These are phyloP conservation scores for Cercospora canescens DNA, from an alignment of 2,329 filamentous ascomycete species.

Conservation along the genomic window DNA sequence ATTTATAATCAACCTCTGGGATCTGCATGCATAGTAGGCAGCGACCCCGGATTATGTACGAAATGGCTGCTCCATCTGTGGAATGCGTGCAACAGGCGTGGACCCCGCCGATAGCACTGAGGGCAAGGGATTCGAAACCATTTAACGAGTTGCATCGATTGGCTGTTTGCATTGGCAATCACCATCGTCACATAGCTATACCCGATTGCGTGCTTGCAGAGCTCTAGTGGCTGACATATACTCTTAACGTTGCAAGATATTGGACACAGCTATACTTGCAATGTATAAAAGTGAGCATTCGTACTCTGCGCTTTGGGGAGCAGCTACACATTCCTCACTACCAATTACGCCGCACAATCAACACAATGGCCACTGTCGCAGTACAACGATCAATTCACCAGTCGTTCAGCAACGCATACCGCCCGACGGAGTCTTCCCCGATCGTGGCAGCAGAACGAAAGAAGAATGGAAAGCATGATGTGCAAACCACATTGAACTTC, in stretches of 20 bases:
- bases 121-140: neutral
- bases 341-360: neutral
- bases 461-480: slow-evolving; percentile 23
- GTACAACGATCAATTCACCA: slow-evolving; percentile 18
- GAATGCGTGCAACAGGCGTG: neutral
- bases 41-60: neutral
- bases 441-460: slow-evolving; percentile 6
- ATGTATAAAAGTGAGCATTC: neutral
- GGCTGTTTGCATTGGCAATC: slow-evolving; percentile 15
- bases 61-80: neutral
- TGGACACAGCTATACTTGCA: neutral
- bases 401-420: slow-evolving; percentile 12
- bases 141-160: slow-evolving; percentile 4
- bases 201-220: slow-evolving; percentile 19
- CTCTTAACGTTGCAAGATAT: neutral
- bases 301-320: neutral
- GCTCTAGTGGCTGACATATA: slow-evolving; percentile 18
- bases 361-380: slow-evolving; percentile 24
- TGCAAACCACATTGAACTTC: slow-evolving; percentile 26
- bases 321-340: too few relatives aligned
- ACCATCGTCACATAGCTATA: slow-evolving; percentile 19
- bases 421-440: slow-evolving; percentile 3
- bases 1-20: slow-evolving; percentile 5
- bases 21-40: slow-evolving; percentile 1
- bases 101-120: neutral